Base-by-base conservation (phyloP, 179 eudicot genomes). In the Nepenthes alata region DNA sequence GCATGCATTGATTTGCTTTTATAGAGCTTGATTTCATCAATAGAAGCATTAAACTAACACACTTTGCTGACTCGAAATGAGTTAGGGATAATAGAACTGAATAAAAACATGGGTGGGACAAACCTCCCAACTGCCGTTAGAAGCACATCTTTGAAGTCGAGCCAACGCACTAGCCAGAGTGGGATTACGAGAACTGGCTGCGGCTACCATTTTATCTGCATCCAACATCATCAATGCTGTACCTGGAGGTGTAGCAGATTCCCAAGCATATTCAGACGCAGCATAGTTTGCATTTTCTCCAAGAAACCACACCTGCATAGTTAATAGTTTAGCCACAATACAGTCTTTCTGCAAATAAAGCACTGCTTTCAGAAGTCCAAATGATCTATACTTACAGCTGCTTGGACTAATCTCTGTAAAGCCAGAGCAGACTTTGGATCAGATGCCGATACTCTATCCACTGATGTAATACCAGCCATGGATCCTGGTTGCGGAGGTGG, bases 111-210 rank as follows among this genome's bases (percentile, higher is more conserved):
- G 6, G 15, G 14, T 4, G 55, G 55, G 37, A 55, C 66, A 52
- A 72, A 94, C 99, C 99, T 94, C 99, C 99, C 97, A 94, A 65
- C 97, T 94, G 65, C 99, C 99, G 78, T 84, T 94, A 73, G 87
- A 90, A 74, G 99, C 96, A 81, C 97, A 90, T 70, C 99, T 81
- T 59, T 94, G 99, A 51, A 94, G 91, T 64, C 99, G 87, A 73
- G 97, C 83, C 73, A 94, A 80, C 13, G 97, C 99, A 75, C 84
- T 83, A 65, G 86, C 87, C 35, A 94, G 84, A 53, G 96, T 90
- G 58, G 96, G 96, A 73, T 87, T 90, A 35, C 99, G 97, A 12
- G 99, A 94, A 80, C 97, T 90, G 70, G 99, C 99, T 63, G 99
- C 99, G 67, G 97, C 99, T 67, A 94, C 99, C 99, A 94, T 94